A percentile compares a stretch with the other conserved stretches of the same genome.
Evolutionary conservation across 1,284 basidiomycete species (phyloP).

Genomic region (Austroboletus novae-zelandiae): DNA sequence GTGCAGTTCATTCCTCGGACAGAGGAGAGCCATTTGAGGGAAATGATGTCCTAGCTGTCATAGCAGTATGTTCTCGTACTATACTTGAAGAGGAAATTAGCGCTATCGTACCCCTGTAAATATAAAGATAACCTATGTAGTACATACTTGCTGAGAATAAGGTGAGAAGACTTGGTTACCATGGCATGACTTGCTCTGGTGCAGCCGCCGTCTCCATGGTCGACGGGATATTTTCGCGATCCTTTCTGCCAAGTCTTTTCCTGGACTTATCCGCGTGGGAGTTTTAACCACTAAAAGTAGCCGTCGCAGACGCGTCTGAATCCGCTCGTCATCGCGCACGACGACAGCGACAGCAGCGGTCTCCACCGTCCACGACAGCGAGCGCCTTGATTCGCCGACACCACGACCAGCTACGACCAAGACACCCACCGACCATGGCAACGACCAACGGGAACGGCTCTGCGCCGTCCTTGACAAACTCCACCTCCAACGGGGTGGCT

Average conservation of each 20-base stretch:
- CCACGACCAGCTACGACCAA: background rate
- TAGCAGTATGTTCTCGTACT: too few species aligned
- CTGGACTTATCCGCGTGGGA: constrained; percentile 20
- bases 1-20: constrained; percentile 18
- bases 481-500: constrained; percentile 26
- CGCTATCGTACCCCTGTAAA: too few species aligned
- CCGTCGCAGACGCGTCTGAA: constrained; percentile 19
- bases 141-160: too few species aligned
- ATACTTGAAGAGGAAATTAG: too few species aligned
- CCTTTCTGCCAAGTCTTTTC: constrained; percentile 7
- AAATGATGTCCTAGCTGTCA: constrained; percentile 7
- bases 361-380: constrained; percentile 2
- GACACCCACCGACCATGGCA: constrained; percentile 15
- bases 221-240: background rate
- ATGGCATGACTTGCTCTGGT: too few species aligned
- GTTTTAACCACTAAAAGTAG: constrained; percentile 11
- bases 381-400: background rate
- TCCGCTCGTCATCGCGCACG: constrained; percentile 23
- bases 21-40: constrained; percentile 5
- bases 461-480: constrained; percentile 27
- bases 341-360: constrained; percentile 17
- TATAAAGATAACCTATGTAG: too few species aligned
- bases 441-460: constrained; percentile 25
- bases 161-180: too few species aligned
- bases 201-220: background rate